phyloP scores from a whole-genome alignment of 139 green algal species.

The Cymbomonas tetramitiformis region DNA sequence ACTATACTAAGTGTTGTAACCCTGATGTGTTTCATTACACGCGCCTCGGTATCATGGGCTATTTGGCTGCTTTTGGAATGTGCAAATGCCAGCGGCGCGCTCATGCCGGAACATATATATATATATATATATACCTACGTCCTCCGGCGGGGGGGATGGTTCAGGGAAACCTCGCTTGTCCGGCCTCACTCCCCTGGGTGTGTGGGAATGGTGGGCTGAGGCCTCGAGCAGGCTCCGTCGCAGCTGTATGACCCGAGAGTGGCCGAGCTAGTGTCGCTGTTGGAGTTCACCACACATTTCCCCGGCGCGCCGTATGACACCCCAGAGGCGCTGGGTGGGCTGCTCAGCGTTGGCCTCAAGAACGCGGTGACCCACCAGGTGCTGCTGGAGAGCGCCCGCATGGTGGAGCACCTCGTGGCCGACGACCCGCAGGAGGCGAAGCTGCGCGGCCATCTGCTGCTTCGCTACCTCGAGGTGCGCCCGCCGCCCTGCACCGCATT shows the following conservation, averaged over 20 bases:
- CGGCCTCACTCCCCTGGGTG: too few relatives aligned
- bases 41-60: too few relatives aligned
- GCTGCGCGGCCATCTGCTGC: slow-evolving; percentile 33
- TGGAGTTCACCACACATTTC: slow-evolving; percentile 42
- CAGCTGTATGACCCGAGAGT: slow-evolving; percentile 51
- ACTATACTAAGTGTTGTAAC: too few relatives aligned
- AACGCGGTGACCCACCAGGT: slow-evolving; percentile 22
- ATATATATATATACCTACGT: too few relatives aligned
- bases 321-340: slow-evolving; percentile 24
- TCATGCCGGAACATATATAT: too few relatives aligned
- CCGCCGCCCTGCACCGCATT: too few relatives aligned
- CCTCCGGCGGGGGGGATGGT: too few relatives aligned
- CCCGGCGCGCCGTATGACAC: slow-evolving; percentile 27
- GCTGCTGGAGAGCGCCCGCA: slow-evolving; percentile 39
- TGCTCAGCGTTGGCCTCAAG: slow-evolving; percentile 45
- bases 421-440: slow-evolving; percentile 31
- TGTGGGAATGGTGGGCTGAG: too few relatives aligned
- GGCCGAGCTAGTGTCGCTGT: slow-evolving; percentile 42
- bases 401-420: slow-evolving; percentile 27
- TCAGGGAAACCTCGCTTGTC: too few relatives aligned
- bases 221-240: slow-evolving; percentile 21
- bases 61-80: too few relatives aligned
- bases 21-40: too few relatives aligned
- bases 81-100: too few relatives aligned
- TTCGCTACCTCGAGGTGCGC: slow-evolving; percentile 45